Conservation (phyloP, 306 rosid species). For the Rosa chinensis region DNA sequence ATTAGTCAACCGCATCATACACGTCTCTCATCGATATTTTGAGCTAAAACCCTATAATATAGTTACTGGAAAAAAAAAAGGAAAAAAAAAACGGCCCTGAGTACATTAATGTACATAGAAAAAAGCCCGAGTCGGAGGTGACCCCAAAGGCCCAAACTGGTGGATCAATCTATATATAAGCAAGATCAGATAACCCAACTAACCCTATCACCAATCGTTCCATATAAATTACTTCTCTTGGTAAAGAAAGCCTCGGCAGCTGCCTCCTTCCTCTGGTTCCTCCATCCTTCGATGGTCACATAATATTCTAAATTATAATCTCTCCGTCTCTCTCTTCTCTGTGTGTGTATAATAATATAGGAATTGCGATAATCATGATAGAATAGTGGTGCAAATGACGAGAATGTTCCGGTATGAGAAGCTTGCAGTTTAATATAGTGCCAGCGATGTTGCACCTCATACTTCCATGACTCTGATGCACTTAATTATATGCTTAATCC, state of each 20-base stretch:
- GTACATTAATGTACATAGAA: no score
- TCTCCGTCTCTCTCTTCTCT: neutral
- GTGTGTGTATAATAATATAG: neutral
- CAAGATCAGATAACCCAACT: neutral
- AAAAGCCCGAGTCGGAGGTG: neutral
- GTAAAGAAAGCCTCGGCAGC: neutral
- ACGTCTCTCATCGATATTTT: no score
- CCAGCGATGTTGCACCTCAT: slow-evolving; percentile 52
- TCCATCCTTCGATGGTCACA: neutral
- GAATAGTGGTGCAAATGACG: slow-evolving; percentile 37
- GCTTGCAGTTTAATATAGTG: slow-evolving; percentile 32
- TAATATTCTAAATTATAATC: neutral
- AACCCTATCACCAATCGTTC: neutral
- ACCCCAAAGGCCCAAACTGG: neutral
- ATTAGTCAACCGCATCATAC: no score
- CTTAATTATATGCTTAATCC: neutral
- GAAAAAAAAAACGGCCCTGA: no score
- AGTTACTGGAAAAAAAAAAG: no score
- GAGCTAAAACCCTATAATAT: no score
- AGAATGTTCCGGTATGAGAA: slow-evolving; percentile 45
- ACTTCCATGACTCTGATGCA: slow-evolving; percentile 83
- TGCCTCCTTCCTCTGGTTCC: neutral
- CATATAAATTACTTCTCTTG: neutral
- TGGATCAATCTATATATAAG: neutral
- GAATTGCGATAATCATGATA: slow-evolving; percentile 9